Base-by-base conservation (phyloP, 495 filamentous ascomycete species). In the Podospora comata region DNA sequence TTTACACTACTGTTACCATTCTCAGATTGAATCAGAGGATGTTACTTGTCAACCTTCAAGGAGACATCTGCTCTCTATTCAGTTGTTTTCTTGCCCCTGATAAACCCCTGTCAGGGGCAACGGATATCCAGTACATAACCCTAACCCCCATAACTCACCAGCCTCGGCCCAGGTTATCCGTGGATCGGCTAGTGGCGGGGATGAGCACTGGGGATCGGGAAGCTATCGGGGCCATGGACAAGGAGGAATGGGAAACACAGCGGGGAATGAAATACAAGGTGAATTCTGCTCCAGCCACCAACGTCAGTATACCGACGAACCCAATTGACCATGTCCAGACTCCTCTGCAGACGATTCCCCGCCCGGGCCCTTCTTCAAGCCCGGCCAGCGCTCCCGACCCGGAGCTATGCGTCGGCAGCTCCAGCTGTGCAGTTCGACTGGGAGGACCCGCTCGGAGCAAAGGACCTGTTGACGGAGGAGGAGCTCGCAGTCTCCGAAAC, bases 401-500 rank as follows among this genome's bases (percentile, higher is more conserved):
- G 75, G 39, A 64, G 59, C 69, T 75, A 68, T 65, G 72, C 75
- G 30, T 72, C 74, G 18, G 54, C 75, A 19, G 44, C 75, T 32
- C 54, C 72, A 20, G 53, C 48, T 54, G 7, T 68, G n/a, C 70
- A 73, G 65, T 97, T 97, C 78, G 87, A 94, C 77, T 99, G 95
- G 96, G 85, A 96, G 75, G 96, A 99, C 76, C 95, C 95, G 15
- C 83, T 98, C 48, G 85, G 81, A 30, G 84, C 90, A 13, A 87
- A 86, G 68, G 89, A 87, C 68, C 79, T 94, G 28, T 87, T 91
- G 70, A 96, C 92, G 13, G 90, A 94, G 73, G 96, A 99, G 66
- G 95, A 99, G 77, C 73, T 94, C 70, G 92, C 93, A 13, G 91
- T 98, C 63, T 85, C 90, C 28, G 93, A 97, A 68, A 97, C 91